Evolutionary conservation across 768 basidiomycete genomes (phyloP).

Genomic region (Kwoniella dejecticola): DNA sequence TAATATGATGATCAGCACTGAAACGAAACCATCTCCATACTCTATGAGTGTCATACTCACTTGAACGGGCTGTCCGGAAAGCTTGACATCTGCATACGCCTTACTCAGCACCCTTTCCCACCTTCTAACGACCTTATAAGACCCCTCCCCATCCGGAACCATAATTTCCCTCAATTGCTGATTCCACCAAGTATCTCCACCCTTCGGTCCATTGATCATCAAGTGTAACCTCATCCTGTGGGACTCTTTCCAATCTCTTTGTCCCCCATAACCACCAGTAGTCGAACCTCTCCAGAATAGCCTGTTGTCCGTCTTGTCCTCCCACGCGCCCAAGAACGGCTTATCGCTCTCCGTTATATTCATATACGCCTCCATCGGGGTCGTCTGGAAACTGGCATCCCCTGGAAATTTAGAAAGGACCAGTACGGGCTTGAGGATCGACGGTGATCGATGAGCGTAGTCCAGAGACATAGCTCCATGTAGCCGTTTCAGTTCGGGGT

Average conservation of each 20-base stretch:
- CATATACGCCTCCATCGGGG: conserved; percentile 52
- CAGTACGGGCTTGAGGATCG: conserved; percentile 47
- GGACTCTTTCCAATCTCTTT: conserved; percentile 56
- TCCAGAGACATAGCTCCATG: conserved; percentile 55
- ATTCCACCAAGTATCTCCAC: conserved; percentile 53
- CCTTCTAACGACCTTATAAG: conserved; percentile 34
- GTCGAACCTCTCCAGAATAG: conserved; percentile 59
- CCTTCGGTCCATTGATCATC: conserved; percentile 55
- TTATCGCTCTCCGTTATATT: conserved; percentile 41
- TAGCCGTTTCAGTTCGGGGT: conserved; percentile 49
- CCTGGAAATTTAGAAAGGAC: conserved; percentile 54
- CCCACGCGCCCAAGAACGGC: conserved; percentile 51
- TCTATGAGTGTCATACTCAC: conserved; percentile 23
- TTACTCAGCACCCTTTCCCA: conserved; percentile 58
- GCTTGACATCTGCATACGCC: conserved; percentile 66
- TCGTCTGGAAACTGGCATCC: conserved; percentile 48
- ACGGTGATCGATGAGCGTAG: conserved; percentile 49
- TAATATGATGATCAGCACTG: no score
- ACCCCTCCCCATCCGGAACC: conserved; percentile 49
- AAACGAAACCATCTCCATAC: no score
- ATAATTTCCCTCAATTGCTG: conserved; percentile 50
- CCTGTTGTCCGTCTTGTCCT: conserved; percentile 56
- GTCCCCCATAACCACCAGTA: conserved; percentile 56
- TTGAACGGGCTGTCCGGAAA: conserved; percentile 59
- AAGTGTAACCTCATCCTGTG: conserved; percentile 57